Conservation (phyloP, 805 yeast genomes). For the Candida caryicola region DNA sequence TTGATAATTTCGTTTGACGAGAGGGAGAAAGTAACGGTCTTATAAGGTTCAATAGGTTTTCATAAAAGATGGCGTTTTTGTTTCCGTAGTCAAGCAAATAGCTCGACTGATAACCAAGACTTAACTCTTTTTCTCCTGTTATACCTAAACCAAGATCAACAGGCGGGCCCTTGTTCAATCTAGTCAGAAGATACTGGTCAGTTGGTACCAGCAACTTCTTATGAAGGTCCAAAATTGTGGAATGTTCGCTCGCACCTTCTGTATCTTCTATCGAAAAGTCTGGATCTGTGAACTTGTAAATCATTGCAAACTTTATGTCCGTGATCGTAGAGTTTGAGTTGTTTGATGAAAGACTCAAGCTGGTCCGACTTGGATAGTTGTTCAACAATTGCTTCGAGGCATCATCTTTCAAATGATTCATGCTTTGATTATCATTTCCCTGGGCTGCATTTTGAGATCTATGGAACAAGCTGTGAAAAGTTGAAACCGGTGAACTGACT, state of each 20-base stretch:
- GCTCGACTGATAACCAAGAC: conserved; percentile 11
- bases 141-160: conserved; percentile 23
- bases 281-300: conserved; percentile 35
- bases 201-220: conserved; percentile 33
- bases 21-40: conserved; percentile 27
- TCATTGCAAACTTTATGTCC: conserved; percentile 28
- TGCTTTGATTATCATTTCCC: conserved; percentile 6
- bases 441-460: conserved; percentile 19
- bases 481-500: conserved; percentile 29
- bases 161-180: conserved; percentile 13
- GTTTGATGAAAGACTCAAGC: conserved; percentile 31
- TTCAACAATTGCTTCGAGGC: conserved; percentile 4
- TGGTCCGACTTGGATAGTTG: conserved; percentile 16
- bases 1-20: conserved; percentile 18
- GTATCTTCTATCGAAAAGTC: conserved; percentile 24
- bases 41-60: conserved; percentile 16
- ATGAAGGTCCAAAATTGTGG: conserved; percentile 24
- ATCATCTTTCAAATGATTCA: conserved; percentile 14
- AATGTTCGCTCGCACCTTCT: conserved; percentile 20
- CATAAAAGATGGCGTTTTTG: conserved; percentile 16
- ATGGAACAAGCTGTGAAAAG: conserved; percentile 35
- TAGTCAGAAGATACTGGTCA: conserved; percentile 30
- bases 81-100: conserved; percentile 20
- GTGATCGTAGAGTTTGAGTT: conserved; percentile 33
- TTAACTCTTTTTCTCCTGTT: conserved; percentile 7